phyloP scores from a whole-genome alignment of 2,329 filamentous ascomycete species.

The Ascochyta fabae region DNA sequence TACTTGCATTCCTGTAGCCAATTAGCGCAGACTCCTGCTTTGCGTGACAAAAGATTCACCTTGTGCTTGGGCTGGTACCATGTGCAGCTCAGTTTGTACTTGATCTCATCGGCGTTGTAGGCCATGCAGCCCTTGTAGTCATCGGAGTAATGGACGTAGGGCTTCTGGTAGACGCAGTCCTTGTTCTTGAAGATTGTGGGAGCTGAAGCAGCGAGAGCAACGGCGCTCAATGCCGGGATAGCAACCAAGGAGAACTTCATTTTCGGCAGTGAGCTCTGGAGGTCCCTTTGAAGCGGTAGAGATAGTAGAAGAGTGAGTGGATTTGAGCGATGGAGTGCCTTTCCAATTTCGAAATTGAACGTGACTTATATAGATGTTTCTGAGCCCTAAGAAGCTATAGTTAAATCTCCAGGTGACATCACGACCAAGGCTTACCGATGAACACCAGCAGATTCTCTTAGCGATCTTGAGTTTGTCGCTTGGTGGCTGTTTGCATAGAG shows the following conservation, averaged over 20 bases:
- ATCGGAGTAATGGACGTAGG: conserved; percentile 1
- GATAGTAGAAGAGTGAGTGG: not conserved
- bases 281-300: not conserved
- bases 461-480: not conserved
- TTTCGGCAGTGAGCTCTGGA: not conserved
- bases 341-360: not conserved
- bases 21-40: not conserved
- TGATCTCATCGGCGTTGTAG: conserved; percentile 7
- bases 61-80: conserved; percentile 7
- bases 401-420: not conserved
- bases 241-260: conserved; percentile 6
- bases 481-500: not conserved
- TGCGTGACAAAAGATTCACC: not conserved
- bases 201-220: conserved; percentile 6
- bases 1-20: not conserved
- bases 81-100: conserved; percentile 3
- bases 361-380: conserved; percentile 3
- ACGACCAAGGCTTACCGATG: not conserved
- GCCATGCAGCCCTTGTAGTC: conserved; percentile 6
- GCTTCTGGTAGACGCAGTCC: conserved; percentile 6
- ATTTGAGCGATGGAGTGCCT: not conserved
- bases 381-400: not conserved
- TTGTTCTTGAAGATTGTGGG: conserved; percentile 2
- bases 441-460: not conserved
- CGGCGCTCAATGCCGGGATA: conserved; percentile 3